phyloP scores from a whole-genome alignment of 805 yeast genomes.

The Cyberlindnera maritima region DNA sequence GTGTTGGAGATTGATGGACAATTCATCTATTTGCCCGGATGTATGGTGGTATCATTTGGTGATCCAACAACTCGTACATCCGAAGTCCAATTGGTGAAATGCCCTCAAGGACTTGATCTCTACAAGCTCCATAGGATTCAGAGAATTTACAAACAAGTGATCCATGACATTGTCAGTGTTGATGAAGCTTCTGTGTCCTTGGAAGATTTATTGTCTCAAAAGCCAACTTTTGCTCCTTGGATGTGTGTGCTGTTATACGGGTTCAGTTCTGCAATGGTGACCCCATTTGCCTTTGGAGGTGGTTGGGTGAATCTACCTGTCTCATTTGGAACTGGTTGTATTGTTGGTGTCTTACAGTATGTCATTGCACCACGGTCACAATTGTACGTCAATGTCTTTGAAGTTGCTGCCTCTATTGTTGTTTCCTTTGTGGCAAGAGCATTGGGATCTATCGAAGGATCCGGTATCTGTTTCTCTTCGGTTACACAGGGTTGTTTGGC shows the following conservation, averaged over 20 bases:
- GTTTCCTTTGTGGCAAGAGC: constrained; percentile 88
- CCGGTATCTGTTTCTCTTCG: constrained; percentile 76
- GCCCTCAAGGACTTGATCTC: constrained; percentile 82
- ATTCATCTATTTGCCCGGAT: constrained; percentile 88
- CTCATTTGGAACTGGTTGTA: constrained; percentile 70
- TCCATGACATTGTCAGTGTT: constrained; percentile 84
- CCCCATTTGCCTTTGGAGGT: constrained; percentile 84
- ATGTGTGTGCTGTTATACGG: constrained; percentile 78
- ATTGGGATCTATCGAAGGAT: constrained; percentile 72
- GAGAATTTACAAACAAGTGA: constrained; percentile 79
- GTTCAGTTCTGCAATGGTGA: constrained; percentile 72
- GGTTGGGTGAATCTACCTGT: constrained; percentile 90
- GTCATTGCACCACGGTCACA: constrained; percentile 78
- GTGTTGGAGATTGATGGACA: constrained; percentile 93
- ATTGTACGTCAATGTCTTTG: constrained; percentile 86
- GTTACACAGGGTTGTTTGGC: constrained; percentile 90
- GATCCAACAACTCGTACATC: constrained; percentile 93
- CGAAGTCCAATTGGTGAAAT: constrained; percentile 85
- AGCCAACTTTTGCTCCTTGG: constrained; percentile 71
- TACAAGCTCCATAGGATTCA: constrained; percentile 81
- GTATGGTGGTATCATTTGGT: constrained; percentile 92
- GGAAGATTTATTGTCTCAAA: constrained; percentile 61
- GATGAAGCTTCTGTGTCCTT: constrained; percentile 78
- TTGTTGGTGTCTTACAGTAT: constrained; percentile 83
- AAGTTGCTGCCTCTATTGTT: constrained; percentile 82